Base-by-base conservation (phyloP, 345 rosid genomes). In the Populus ilicifolia region DNA sequence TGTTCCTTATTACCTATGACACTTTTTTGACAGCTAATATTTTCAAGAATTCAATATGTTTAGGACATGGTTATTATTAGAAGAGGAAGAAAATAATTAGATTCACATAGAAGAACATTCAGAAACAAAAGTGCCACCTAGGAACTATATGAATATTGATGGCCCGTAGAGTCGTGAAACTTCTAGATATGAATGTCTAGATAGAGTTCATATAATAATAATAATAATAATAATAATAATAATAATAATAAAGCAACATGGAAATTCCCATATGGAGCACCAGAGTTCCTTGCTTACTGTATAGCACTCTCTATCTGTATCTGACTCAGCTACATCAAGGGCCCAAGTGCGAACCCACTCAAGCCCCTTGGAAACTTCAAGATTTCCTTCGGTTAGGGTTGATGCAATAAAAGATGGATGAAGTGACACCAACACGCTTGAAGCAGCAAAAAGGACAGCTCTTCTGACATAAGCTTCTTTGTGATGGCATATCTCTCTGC, bases 281-380 rank as follows among this genome's bases (percentile, higher is more conserved):
- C 18, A 52, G n/a, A 54, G 66, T 72, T 65, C 72, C 66, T 78
- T 38, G 81, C 91, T 86, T 86, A 95, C 99, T 46, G 76, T 80
- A 79, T 91, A 93, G 80, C 99, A 96, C 67, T 96, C 99, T 79
- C 88, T 88, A 80, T 93, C 97, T 1, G 84, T 79, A 76, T 96
- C 99, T 2, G 96, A 85, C 81, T 96, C 97, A 59, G 88, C 92
- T 70, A 92, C 77, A 36, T 84, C 85, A 73, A 93, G 87, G 78
- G 98, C 93, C 96, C 91, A 93, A 8, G 85, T 83, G 41, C 97
- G 90, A 71, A 96, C 80, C 99, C 99, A 96, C 81, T 96, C 99
- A 70, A 96, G 95, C 62, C 94, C 98, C 75, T 85, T 85, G 36
- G 89, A 84, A 81, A 92, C 78, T 78, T 90, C 96, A 44, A 82